A percentile compares a stretch with the other conserved stretches of the same genome.
Evolutionary conservation across 306 rosid genomes (phyloP).

Genomic region (Cucumis melo): DNA sequence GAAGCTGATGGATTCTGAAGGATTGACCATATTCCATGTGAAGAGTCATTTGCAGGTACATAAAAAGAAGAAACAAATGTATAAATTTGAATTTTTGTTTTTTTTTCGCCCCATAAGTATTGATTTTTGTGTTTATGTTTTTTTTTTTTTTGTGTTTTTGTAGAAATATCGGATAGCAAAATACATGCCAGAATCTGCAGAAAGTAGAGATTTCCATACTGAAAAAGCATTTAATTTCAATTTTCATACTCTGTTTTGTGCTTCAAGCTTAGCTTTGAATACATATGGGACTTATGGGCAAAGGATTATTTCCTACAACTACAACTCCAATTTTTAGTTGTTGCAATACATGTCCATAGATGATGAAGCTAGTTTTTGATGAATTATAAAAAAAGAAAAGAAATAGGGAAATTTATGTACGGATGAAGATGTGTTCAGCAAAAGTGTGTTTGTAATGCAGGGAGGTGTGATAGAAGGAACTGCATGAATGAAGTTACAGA

Average conservation of each 20-base stretch:
- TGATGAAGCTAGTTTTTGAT: not conserved
- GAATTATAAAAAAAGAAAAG: not conserved
- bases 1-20: slow-evolving; percentile 66
- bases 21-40: slow-evolving; percentile 73
- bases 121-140: not conserved
- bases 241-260: not conserved
- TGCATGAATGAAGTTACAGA: slow-evolving; percentile 22
- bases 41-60: slow-evolving; percentile 80
- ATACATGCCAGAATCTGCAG: slow-evolving; percentile 56
- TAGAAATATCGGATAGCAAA: slow-evolving; percentile 88
- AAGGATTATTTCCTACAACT: not conserved
- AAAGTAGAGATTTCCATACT: slow-evolving; percentile 30
- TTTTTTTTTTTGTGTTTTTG: not conserved
- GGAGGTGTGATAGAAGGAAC: slow-evolving; percentile 46
- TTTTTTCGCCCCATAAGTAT: not conserved
- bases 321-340: not conserved
- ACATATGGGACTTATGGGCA: not conserved
- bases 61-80: not conserved
- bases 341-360: not conserved
- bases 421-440: not conserved
- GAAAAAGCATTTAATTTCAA: not conserved
- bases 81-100: not conserved
- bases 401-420: not conserved
- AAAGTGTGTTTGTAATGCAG: slow-evolving; percentile 30
- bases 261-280: not conserved